Evolutionary conservation across 73 alveolate genomes (phyloP).

Genomic region (Paramecium biaurelia): DNA sequence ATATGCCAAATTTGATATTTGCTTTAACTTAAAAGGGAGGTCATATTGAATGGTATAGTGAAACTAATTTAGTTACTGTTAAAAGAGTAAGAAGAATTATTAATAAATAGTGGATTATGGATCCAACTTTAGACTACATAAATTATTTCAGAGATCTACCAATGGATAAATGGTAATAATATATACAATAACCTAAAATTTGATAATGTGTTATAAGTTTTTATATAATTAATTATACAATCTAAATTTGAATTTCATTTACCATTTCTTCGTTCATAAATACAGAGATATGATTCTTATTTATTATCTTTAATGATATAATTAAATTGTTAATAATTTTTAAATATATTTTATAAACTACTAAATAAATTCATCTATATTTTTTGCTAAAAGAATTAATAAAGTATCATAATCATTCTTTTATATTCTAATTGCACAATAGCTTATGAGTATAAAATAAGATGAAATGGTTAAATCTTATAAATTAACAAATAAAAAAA

Average conservation of each 20-base stretch:
- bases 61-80: conserved; percentile 13
- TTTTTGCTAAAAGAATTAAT: neutral
- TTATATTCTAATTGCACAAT: too few relatives aligned
- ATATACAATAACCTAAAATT: neutral
- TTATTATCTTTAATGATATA: too few relatives aligned
- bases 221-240: neutral
- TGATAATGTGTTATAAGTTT: neutral
- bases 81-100: neutral
- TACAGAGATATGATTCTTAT: too few relatives aligned
- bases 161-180: neutral
- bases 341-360: neutral
- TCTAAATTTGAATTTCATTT: neutral
- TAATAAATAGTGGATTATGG: conserved; percentile 18
- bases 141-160: conserved; percentile 8
- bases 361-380: neutral
- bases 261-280: neutral
- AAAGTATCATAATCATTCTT: neutral
- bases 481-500: conserved; percentile 44
- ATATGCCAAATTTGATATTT: conserved; percentile 46
- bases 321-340: too few relatives aligned
- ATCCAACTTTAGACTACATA: conserved; percentile 20
- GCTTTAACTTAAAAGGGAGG: conserved; percentile 62
- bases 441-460: neutral
- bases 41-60: conserved; percentile 56
- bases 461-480: neutral